These are phyloP conservation scores for Dictyostelium brefeldianum DNA, from an alignment of 78 protist genomes.

Conservation along the genomic window DNA sequence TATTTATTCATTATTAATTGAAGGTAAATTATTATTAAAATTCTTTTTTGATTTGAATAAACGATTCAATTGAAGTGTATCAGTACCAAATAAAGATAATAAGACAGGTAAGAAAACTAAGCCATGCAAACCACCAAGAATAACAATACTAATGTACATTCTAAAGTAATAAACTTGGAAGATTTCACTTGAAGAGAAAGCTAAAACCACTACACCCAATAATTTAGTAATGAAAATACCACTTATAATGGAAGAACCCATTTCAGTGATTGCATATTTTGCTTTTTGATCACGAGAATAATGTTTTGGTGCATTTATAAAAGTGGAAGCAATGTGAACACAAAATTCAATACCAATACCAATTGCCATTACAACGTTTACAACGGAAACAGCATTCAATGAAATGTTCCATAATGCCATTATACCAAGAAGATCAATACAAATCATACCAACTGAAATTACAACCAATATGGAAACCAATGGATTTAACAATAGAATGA, in stretches of 20 bases:
- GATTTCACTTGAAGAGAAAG: slow-evolving; percentile 71
- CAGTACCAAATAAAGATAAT: slow-evolving; percentile 75
- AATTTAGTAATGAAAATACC: slow-evolving; percentile 89
- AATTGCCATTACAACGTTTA: slow-evolving; percentile 88
- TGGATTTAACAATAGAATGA: slow-evolving; percentile 50
- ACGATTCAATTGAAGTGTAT: slow-evolving; percentile 9
- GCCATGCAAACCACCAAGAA: slow-evolving; percentile 87
- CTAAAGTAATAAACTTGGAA: slow-evolving; percentile 85
- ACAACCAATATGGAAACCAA: slow-evolving; percentile 47
- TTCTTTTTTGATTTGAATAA: background rate
- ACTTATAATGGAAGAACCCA: slow-evolving; percentile 81
- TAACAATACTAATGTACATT: slow-evolving; percentile 84
- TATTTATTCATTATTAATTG: background rate
- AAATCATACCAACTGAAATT: slow-evolving; percentile 74
- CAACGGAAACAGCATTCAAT: slow-evolving; percentile 88
- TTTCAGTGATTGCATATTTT: slow-evolving; percentile 80
- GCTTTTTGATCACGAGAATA: slow-evolving; percentile 36
- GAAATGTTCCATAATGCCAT: slow-evolving; percentile 83
- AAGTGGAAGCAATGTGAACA: slow-evolving; percentile 86
- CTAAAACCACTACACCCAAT: slow-evolving; percentile 86
- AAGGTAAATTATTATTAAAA: background rate
- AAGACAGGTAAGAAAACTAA: slow-evolving; percentile 77
- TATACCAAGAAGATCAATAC: slow-evolving; percentile 79
- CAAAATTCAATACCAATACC: slow-evolving; percentile 91
- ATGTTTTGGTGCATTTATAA: slow-evolving; percentile 50